Percentiles rank a stretch among this genome's conserved stretches.
phyloP scores from a whole-genome alignment of 768 basidiomycete genomes.

The Mrakia frigida region DNA sequence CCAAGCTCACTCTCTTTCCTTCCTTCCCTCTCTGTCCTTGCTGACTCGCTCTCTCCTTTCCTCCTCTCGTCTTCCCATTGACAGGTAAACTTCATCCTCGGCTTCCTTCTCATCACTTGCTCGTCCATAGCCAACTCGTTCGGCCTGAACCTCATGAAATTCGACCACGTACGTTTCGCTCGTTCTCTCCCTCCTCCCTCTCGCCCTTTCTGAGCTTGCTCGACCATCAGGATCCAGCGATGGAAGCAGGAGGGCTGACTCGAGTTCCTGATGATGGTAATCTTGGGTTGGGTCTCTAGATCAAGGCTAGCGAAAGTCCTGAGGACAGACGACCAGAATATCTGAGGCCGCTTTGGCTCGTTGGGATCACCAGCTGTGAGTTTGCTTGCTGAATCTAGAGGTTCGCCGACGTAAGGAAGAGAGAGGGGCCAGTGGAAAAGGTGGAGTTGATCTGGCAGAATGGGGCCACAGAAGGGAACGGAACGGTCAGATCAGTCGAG shows the following conservation, averaged over 20 bases:
- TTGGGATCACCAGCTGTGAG: constrained; percentile 19
- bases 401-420: too few species aligned
- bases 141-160: constrained; percentile 30
- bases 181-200: background rate
- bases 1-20: background rate
- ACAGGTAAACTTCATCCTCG: constrained; percentile 31
- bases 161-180: constrained; percentile 16
- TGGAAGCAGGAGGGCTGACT: too few species aligned
- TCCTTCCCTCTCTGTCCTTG: background rate
- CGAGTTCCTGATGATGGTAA: too few species aligned
- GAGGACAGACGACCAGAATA: constrained; percentile 20
- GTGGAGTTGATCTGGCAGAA: too few species aligned
- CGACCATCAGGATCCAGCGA: too few species aligned
- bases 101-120: constrained; percentile 27
- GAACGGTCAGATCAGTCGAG: background rate
- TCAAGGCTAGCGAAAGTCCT: background rate
- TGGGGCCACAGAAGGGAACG: background rate
- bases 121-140: constrained; percentile 20
- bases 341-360: constrained; percentile 24
- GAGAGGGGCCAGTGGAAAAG: too few species aligned
- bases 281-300: background rate
- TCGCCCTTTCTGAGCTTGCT: background rate
- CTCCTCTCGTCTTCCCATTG: background rate
- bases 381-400: too few species aligned
- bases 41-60: background rate